phyloP scores from a whole-genome alignment of 2,329 filamentous ascomycete genomes.

The Colletotrichum echinochloae region DNA sequence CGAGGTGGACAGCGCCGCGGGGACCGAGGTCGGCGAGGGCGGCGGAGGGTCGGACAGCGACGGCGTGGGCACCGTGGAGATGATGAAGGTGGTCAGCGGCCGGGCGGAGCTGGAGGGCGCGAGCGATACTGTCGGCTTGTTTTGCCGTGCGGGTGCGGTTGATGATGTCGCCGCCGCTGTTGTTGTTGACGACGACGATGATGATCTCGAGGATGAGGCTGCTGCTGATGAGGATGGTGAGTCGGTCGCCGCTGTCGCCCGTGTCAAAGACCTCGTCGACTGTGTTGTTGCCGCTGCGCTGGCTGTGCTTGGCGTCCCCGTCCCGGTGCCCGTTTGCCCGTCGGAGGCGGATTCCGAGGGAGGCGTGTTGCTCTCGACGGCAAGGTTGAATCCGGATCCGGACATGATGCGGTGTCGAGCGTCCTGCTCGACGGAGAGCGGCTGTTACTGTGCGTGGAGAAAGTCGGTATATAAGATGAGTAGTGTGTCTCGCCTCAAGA shows the following conservation, averaged over 20 bases:
- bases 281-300: conserved; percentile 17
- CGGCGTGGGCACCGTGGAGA: conserved; percentile 23
- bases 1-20: conserved; percentile 12
- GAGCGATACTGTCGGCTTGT: not conserved
- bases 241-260: conserved; percentile 11
- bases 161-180: not conserved
- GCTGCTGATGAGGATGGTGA: not conserved
- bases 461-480: not conserved
- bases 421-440: not conserved
- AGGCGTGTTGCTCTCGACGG: conserved; percentile 1
- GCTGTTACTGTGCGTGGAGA: not conserved
- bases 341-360: conserved; percentile 20
- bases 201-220: not conserved
- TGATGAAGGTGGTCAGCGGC: conserved; percentile 33
- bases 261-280: not conserved
- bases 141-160: not conserved
- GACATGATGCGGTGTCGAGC: conserved; percentile 23
- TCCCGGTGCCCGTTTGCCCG: conserved; percentile 5
- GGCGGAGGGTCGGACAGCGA: conserved; percentile 20
- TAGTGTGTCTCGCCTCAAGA: conserved; percentile 1
- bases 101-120: conserved; percentile 9
- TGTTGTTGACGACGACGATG: not conserved
- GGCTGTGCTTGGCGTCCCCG: conserved; percentile 18
- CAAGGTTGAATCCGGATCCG: conserved; percentile 7
- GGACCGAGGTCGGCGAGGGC: conserved; percentile 24